Evolutionary conservation across 2,329 filamentous ascomycete genomes (phyloP).

Genomic region (Ophiostoma australiae): DNA sequence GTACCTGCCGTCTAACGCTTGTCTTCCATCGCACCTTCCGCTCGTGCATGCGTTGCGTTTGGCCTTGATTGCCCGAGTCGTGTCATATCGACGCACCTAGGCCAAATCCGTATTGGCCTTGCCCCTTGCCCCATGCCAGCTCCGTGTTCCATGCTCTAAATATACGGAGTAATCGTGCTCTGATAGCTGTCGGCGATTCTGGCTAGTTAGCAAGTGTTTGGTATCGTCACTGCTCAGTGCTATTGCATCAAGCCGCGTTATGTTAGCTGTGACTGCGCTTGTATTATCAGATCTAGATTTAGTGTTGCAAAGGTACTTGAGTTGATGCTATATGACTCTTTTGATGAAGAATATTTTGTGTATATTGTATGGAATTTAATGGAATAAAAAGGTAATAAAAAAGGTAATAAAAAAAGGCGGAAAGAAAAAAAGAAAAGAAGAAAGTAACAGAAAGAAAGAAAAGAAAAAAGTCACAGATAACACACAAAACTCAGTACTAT

Average conservation of each 20-base stretch:
- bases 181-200: neutral
- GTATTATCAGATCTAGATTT: neutral
- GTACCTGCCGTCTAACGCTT: neutral
- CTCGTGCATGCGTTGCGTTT: neutral
- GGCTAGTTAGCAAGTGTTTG: neutral
- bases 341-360: neutral
- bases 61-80: constrained; percentile 2
- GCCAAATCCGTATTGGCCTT: neutral
- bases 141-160: neutral
- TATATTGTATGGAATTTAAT: neutral
- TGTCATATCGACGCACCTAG: neutral
- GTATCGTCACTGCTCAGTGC: neutral
- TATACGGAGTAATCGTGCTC: neutral
- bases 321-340: too few species aligned
- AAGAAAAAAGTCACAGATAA: neutral
- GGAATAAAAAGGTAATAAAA: too few species aligned
- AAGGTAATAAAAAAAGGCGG: too few species aligned
- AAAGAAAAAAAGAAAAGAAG: too few species aligned
- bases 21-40: neutral
- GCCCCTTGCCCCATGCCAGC: neutral
- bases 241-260: neutral
- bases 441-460: too few species aligned
- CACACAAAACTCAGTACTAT: neutral
- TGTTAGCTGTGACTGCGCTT: neutral
- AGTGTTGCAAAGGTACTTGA: too few species aligned